These are phyloP conservation scores for Penicillium sp. DNA, from an alignment of 2,329 filamentous ascomycete genomes.

Conservation along the genomic window DNA sequence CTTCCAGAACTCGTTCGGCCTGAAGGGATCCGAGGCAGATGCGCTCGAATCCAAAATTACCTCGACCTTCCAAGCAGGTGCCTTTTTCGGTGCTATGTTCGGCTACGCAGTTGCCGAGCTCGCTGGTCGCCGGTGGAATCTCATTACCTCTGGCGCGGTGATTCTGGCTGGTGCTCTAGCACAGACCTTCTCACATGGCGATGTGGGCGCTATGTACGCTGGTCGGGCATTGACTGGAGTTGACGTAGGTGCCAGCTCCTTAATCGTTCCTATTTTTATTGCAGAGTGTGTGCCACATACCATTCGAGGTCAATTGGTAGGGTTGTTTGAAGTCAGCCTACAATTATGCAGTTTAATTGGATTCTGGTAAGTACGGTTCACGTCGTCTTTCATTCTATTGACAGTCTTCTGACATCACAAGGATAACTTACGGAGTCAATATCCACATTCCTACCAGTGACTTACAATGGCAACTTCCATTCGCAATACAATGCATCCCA, in stretches of 20 bases:
- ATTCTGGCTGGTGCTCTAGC: constrained; percentile 61
- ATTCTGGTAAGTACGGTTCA: no score
- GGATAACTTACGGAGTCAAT: constrained; percentile 50
- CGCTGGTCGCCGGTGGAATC: constrained; percentile 53
- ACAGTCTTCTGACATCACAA: no score
- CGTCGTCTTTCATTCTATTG: no score
- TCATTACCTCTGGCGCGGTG: constrained; percentile 56
- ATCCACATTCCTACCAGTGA: constrained; percentile 27
- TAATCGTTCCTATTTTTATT: constrained; percentile 56
- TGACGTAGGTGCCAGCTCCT: constrained; percentile 43
- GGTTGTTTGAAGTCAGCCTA: constrained; percentile 57
- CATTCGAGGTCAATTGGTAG: constrained; percentile 56
- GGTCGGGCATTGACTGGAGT: constrained; percentile 7
- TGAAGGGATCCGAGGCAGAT: background rate
- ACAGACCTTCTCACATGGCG: constrained; percentile 44
- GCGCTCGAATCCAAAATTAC: constrained; percentile 7
- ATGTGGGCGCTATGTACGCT: constrained; percentile 3
- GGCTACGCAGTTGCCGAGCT: constrained; percentile 29
- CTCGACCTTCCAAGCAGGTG: constrained; percentile 10
- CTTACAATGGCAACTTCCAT: constrained; percentile 56
- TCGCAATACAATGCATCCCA: constrained; percentile 60
- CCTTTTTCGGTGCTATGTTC: constrained; percentile 10
- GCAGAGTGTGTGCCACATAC: constrained; percentile 55
- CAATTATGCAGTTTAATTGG: constrained; percentile 38
- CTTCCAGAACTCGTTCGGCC: constrained; percentile 7